Conservation (phyloP, 768 basidiomycete genomes). For the Suillus subluteus region DNA sequence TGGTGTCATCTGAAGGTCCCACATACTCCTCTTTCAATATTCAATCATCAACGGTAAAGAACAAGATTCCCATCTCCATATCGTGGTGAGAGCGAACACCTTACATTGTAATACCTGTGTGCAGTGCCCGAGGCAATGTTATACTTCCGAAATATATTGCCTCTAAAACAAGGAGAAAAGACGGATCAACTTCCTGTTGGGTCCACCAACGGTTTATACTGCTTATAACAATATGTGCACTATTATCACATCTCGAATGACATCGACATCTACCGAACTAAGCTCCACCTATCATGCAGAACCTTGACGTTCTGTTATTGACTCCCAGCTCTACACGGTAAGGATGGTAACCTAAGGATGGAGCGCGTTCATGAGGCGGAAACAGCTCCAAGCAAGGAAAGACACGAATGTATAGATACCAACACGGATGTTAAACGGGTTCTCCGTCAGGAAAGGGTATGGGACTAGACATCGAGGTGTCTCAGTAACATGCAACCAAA, state of each 20-base stretch:
- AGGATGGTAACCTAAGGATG: slow-evolving; percentile 39
- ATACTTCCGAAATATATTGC: neutral
- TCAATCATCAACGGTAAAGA: neutral
- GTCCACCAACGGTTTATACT: neutral
- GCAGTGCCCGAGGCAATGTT: neutral
- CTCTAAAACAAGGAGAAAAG: neutral
- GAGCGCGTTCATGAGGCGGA: slow-evolving; percentile 60
- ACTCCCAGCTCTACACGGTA: neutral
- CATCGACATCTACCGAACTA: neutral
- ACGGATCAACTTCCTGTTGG: neutral
- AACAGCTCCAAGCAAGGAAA: slow-evolving; percentile 54
- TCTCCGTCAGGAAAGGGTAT: slow-evolving; percentile 80
- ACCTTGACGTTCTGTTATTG: neutral
- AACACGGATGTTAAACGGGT: slow-evolving; percentile 51
- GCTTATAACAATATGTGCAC: neutral
- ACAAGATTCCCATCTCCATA: neutral
- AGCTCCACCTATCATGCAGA: too few species aligned
- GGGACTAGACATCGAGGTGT: slow-evolving; percentile 53
- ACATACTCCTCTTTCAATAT: neutral
- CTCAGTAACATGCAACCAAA: slow-evolving; percentile 11
- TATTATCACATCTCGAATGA: neutral
- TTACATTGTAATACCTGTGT: neutral
- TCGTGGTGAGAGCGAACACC: neutral
- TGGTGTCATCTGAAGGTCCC: neutral
- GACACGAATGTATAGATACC: slow-evolving; percentile 62